phyloP scores from a whole-genome alignment of 306 rosid genomes.

The Cicer arietinum region DNA sequence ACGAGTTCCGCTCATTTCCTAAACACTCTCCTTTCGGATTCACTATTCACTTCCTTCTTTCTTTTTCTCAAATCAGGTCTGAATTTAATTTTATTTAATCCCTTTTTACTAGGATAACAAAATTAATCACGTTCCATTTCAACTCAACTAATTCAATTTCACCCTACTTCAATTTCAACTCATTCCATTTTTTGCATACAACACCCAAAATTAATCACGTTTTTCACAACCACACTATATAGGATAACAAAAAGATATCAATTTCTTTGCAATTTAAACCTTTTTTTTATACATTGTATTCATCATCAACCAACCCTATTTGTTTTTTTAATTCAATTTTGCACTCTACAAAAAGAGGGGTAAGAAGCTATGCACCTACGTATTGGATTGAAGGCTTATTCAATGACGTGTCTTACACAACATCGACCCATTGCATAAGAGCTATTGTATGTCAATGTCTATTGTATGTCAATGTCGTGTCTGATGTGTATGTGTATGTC shows the following conservation, averaged over 20 bases:
- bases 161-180: background rate
- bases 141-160: no score
- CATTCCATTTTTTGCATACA: background rate
- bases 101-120: background rate
- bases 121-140: no score
- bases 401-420: no score
- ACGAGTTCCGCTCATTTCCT: no score
- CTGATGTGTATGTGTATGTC: no score
- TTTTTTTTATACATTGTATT: background rate
- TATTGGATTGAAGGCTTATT: no score
- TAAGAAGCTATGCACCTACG: background rate
- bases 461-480: no score
- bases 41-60: no score
- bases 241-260: background rate
- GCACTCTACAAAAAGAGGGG: background rate
- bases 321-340: slow-evolving; percentile 23
- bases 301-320: background rate
- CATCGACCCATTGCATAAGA: no score
- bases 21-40: no score
- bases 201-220: background rate
- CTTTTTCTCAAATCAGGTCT: no score
- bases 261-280: background rate
- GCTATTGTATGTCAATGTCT: no score
- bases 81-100: background rate
- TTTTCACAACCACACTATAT: background rate